Evolutionary conservation across 495 filamentous ascomycete genomes (phyloP).

Genomic region (Lepraria neglecta): DNA sequence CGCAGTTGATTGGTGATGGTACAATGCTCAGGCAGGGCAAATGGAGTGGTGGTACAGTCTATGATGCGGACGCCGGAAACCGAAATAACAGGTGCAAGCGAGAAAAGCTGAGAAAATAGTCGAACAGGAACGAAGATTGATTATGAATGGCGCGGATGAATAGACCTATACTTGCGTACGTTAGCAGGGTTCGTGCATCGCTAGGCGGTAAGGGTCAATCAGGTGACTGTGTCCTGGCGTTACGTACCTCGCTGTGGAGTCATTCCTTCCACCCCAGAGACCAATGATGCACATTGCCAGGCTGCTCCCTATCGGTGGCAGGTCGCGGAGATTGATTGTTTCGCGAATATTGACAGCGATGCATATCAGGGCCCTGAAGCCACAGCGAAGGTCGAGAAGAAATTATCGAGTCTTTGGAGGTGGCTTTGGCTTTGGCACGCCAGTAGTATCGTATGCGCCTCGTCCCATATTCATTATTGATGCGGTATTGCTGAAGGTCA

Average conservation of each 20-base stretch:
- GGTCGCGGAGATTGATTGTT: slow-evolving; percentile 11
- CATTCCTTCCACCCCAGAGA: slow-evolving; percentile 23
- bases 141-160: slow-evolving; percentile 28
- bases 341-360: slow-evolving; percentile 18
- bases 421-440: slow-evolving; percentile 51
- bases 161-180: slow-evolving; percentile 21
- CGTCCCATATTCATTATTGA: slow-evolving; percentile 50
- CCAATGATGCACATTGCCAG: slow-evolving; percentile 19
- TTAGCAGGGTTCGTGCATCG: slow-evolving; percentile 29
- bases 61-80: slow-evolving; percentile 19
- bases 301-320: slow-evolving; percentile 14
- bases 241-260: slow-evolving; percentile 28
- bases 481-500: slow-evolving; percentile 46
- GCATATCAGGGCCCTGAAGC: slow-evolving; percentile 5
- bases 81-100: slow-evolving; percentile 18
- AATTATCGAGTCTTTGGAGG: slow-evolving; percentile 35
- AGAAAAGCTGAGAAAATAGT: slow-evolving; percentile 13
- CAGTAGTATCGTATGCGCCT: slow-evolving; percentile 55
- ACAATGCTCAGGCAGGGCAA: slow-evolving; percentile 22
- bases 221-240: slow-evolving; percentile 21
- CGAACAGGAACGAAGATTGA: slow-evolving; percentile 12
- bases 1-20: slow-evolving; percentile 23
- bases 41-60: slow-evolving; percentile 24
- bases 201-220: slow-evolving; percentile 25
- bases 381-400: slow-evolving; percentile 30